phyloP scores from a whole-genome alignment of 2,329 filamentous ascomycete species.

The Aspergillus melleus region DNA sequence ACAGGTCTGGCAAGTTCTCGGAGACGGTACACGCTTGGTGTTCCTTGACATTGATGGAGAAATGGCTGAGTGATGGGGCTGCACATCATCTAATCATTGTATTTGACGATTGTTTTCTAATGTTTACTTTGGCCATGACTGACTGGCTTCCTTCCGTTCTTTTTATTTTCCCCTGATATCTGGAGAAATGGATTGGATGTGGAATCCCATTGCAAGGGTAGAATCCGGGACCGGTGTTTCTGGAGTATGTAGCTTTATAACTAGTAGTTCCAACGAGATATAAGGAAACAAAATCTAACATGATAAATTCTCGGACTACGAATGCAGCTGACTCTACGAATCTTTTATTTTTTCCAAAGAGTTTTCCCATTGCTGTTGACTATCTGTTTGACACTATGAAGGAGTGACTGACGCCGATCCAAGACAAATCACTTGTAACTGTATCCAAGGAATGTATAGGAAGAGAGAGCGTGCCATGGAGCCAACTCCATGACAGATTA shows the following conservation, averaged over 20 bases:
- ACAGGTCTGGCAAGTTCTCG: slow-evolving; percentile 77
- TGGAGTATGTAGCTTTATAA: slow-evolving; percentile 8
- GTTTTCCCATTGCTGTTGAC: neutral
- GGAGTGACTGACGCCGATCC: neutral
- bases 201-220: slow-evolving; percentile 3
- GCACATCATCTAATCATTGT: slow-evolving; percentile 4
- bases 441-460: neutral
- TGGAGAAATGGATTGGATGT: neutral
- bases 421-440: too few relatives aligned
- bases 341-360: too few relatives aligned
- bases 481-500: neutral
- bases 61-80: slow-evolving; percentile 45
- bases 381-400: neutral
- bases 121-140: slow-evolving; percentile 4
- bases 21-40: slow-evolving; percentile 67
- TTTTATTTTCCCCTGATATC: neutral
- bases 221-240: slow-evolving; percentile 11
- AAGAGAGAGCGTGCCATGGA: too few relatives aligned
- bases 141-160: neutral
- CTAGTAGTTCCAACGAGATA: neutral
- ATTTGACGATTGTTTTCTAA: neutral
- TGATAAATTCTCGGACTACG: neutral
- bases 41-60: slow-evolving; percentile 65
- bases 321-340: neutral
- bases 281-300: neutral